Base-by-base conservation (phyloP, 768 basidiomycete genomes). In the Rhizopogon rudus region DNA sequence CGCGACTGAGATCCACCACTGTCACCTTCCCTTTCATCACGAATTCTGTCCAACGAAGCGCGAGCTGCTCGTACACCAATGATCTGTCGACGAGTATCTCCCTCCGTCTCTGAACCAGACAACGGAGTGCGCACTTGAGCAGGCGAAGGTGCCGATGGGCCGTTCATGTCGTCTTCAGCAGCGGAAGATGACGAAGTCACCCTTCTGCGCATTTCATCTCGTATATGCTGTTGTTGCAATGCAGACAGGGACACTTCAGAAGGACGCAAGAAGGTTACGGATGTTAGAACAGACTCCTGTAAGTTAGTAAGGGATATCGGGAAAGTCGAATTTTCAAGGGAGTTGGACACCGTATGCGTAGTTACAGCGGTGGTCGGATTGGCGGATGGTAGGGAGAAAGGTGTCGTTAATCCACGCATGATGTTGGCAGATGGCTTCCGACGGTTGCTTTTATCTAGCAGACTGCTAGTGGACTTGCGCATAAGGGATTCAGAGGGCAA, bases 351-450 rank as follows among this genome's bases (percentile, higher is more conserved):
- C 0, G 84, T 88, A 59, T 86, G 83, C 0, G 81, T 67, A 1
- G 86, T 87, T 12, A 89, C 53, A 14, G 84, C 84, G 16, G 87
- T 90, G 39, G 87, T 88, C 1, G 84, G 75, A 54, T 76, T 81
- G 0, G 80, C 79, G 3, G 80, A 81, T 37, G 84, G 64, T 7
- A 77, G 61, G 9, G 82, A 75, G 46, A 81, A 78, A n/a, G 75
- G 69, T 14, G 78, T 63, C 53, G 66, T 57, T 46, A 66, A 53
- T 49, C 69, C 69, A 60, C 82, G 78, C 35, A 81, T 64, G 4
- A 82, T 84, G 17, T 63, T 55, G 20, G 83, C 3, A 25, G 3
- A 83, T 20, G 70, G 61, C 57, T 77, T 80, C 29, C 74, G 71
- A 39, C 74, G 71, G 37, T 60, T 55, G 16, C 60, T 55, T 52